These are phyloP conservation scores for Penicillium sp. DNA, from an alignment of 2,329 filamentous ascomycete species.

Conservation along the genomic window DNA sequence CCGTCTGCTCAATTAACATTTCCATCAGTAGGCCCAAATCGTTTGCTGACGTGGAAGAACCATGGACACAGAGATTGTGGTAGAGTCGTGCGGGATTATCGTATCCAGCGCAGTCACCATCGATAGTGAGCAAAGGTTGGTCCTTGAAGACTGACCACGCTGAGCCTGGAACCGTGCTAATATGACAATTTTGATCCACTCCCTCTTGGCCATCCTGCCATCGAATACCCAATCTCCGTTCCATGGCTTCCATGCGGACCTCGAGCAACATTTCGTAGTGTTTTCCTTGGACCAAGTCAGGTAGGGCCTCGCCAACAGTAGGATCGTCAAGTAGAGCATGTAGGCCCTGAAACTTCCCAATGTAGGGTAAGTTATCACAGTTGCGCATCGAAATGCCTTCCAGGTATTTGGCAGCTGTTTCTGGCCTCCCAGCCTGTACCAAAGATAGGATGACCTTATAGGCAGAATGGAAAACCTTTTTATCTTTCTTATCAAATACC, in stretches of 20 bases:
- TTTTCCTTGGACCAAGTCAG: slow-evolving; percentile 20
- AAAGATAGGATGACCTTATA: slow-evolving; percentile 27
- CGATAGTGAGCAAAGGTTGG: slow-evolving; percentile 23
- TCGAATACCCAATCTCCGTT: slow-evolving; percentile 29
- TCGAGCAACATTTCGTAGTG: slow-evolving; percentile 26
- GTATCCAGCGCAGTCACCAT: slow-evolving; percentile 24
- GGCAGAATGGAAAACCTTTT: slow-evolving; percentile 10
- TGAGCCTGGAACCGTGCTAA: slow-evolving; percentile 13
- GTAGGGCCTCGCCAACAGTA: slow-evolving; percentile 19
- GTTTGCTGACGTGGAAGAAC: slow-evolving; percentile 29
- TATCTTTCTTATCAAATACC: not conserved
- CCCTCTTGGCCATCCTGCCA: slow-evolving; percentile 19
- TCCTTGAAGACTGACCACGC: slow-evolving; percentile 16
- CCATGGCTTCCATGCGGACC: slow-evolving; percentile 25
- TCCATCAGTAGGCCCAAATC: slow-evolving; percentile 28
- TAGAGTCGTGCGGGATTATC: slow-evolving; percentile 24
- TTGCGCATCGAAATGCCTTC: slow-evolving; percentile 22
- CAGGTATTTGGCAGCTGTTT: slow-evolving; percentile 24
- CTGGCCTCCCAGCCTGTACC: slow-evolving; percentile 19
- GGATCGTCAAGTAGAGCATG: slow-evolving; percentile 20
- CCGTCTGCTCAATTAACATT: slow-evolving; percentile 35
- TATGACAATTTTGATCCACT: slow-evolving; percentile 15
- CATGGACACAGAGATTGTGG: slow-evolving; percentile 25
- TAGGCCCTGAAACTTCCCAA: slow-evolving; percentile 22
- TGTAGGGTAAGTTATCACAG: slow-evolving; percentile 21